phyloP scores from a whole-genome alignment of 208 protist species.

The Leishmania aethiopica region DNA sequence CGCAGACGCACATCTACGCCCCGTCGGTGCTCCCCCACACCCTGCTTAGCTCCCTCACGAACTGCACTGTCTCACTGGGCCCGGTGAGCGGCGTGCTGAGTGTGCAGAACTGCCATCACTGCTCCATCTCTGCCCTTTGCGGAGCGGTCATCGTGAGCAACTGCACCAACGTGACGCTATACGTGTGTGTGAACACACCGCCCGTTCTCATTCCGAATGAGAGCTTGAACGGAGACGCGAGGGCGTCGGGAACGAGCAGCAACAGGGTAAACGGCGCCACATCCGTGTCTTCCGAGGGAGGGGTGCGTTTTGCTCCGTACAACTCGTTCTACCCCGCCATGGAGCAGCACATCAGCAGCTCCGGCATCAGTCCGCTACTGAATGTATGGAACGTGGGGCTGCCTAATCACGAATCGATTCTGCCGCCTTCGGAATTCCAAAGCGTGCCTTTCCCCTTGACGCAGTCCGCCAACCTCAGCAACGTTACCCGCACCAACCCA shows the following conservation, averaged over 20 bases:
- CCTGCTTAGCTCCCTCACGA: slow-evolving; percentile 77
- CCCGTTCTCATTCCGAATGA: slow-evolving; percentile 64
- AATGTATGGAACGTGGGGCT: slow-evolving; percentile 90
- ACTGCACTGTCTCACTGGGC: slow-evolving; percentile 87
- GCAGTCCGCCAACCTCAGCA: slow-evolving; percentile 45
- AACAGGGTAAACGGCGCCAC: slow-evolving; percentile 27
- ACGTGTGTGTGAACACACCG: slow-evolving; percentile 88
- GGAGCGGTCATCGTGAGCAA: slow-evolving; percentile 77
- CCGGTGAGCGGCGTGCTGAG: slow-evolving; percentile 83
- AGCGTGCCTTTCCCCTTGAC: slow-evolving; percentile 77
- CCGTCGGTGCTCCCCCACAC: slow-evolving; percentile 83
- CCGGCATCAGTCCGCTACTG: slow-evolving; percentile 85
- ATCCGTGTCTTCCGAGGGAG: slow-evolving; percentile 22
- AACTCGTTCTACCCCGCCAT: slow-evolving; percentile 90
- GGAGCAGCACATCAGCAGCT: slow-evolving; percentile 79
- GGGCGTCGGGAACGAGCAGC: slow-evolving; percentile 30
- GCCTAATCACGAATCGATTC: slow-evolving; percentile 56
- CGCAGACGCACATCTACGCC: slow-evolving; percentile 77
- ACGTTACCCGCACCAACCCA: slow-evolving; percentile 83
- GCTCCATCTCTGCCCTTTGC: slow-evolving; percentile 82
- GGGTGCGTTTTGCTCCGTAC: slow-evolving; percentile 88
- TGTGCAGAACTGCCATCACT: slow-evolving; percentile 85
- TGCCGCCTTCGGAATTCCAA: slow-evolving; percentile 84
- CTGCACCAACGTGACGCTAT: slow-evolving; percentile 74
- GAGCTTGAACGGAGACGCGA: slow-evolving; percentile 4